Evolutionary conservation across 768 basidiomycete species (phyloP).

Genomic region (Ramaria sp.): DNA sequence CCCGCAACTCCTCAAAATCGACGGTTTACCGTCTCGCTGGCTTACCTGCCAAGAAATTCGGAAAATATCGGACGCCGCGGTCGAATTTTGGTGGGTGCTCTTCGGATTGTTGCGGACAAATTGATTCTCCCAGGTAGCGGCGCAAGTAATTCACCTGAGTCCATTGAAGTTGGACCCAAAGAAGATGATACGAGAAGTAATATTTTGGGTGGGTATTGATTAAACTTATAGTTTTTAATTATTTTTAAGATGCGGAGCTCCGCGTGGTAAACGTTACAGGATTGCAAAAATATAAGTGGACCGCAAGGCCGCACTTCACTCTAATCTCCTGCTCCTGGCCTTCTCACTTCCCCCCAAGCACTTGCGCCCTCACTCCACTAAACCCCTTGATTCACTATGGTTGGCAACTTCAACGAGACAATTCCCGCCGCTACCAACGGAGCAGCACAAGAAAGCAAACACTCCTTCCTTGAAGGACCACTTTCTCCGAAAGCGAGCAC

Average conservation of each 20-base stretch:
- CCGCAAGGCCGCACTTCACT: neutral
- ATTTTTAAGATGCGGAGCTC: neutral
- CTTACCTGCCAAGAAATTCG: neutral
- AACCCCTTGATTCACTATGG: neutral
- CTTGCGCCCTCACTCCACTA: neutral
- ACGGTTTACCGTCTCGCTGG: neutral
- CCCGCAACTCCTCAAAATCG: neutral
- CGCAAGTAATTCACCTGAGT: neutral
- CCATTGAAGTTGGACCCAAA: neutral
- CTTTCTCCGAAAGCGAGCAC: conserved; percentile 60
- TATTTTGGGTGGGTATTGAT: neutral
- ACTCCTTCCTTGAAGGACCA: conserved; percentile 20
- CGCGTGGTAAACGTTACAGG: neutral
- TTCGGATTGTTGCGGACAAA: neutral
- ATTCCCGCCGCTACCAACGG: neutral
- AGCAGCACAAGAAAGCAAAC: neutral
- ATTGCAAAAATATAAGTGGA: neutral
- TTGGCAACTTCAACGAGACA: neutral
- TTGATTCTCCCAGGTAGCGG: neutral
- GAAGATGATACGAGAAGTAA: neutral
- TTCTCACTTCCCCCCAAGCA: neutral
- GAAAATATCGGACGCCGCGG: neutral
- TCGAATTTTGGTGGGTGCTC: neutral
- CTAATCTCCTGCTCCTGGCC: neutral
- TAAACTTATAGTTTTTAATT: neutral